Base-by-base conservation (phyloP, 192 early-diverging fungal species). In the Mortierella alpina region DNA sequence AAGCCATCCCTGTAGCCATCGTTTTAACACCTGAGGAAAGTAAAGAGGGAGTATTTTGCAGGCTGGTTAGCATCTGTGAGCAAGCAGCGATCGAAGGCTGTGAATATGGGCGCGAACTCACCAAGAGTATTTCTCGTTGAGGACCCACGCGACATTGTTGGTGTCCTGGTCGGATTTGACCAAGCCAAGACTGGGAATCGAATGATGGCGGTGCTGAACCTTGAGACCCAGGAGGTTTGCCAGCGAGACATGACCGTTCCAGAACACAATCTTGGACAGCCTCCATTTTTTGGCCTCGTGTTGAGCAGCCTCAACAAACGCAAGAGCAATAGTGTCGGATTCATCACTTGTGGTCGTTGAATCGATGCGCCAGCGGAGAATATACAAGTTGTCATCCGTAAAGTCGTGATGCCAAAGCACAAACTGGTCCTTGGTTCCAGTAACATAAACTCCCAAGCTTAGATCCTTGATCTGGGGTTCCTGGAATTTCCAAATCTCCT, bases 101-200 rank as follows among this genome's bases (percentile, higher is more conserved):
- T 3, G 31, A 3, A 8, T 9, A 42, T 17, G 9, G 40, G 3
- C 11, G 0, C 15, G 9, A 9, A 11, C 55, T 58, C 64, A 78
- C 75, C 75, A 78, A 40, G 75, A 71, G 46, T 79, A 79, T 10
- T 79, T 75, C 52, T 78, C 68, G 31, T 78, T 78, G 18, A 78
- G 15, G 20, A 78, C 41, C 75, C 75, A 78, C 18, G 70, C 68
- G 0, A 78, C 44, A 12, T 40, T 54, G 8, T 59, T 20, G 3
- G 58, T 10, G 7, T 65, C 56, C 8, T 45, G 12, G 1, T 52
- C 31, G 0, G 75, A 57, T 23, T 78, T 70, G 9, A 78, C 55
- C 5, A 78, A 50, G 0, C 75, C 75, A 22, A 78, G 20, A 48
- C 68, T 70, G 0, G 62, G 23, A n/a, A 78, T 70, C 20, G 75